Percentiles rank a stretch among this genome's conserved stretches.
These are phyloP conservation scores for Nemania sp. DNA, from an alignment of 2,329 filamentous ascomycete species.

Conservation along the genomic window DNA sequence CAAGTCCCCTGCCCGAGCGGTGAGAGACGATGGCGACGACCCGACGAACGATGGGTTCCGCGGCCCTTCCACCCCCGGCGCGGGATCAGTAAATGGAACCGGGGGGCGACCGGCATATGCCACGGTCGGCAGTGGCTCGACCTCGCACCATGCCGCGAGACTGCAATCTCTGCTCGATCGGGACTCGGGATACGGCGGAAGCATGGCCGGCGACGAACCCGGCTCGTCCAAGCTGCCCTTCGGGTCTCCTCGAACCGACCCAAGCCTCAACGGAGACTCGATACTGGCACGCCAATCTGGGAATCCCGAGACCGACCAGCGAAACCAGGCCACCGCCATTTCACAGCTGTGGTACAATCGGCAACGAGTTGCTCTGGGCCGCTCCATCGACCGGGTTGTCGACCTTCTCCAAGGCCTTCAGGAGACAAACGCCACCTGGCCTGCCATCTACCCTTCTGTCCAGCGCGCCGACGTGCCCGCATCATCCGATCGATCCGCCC, in stretches of 20 bases:
- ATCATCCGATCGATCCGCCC: conserved; percentile 59
- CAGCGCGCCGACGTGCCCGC: conserved; percentile 67
- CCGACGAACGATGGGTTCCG: conserved; percentile 39
- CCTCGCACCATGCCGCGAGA: conserved; percentile 83
- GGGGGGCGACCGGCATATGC: conserved; percentile 74
- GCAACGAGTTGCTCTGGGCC: conserved; percentile 86
- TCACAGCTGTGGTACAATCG: conserved; percentile 96
- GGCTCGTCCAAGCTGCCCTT: conserved; percentile 51
- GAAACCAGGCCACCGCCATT: conserved; percentile 81
- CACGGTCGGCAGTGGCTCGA: conserved; percentile 86
- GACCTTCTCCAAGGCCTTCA: conserved; percentile 86
- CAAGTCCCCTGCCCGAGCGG: conserved; percentile 58
- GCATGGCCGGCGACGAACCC: conserved; percentile 70
- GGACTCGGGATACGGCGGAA: conserved; percentile 91
- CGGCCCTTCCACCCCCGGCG: conserved; percentile 37
- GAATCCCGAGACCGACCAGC: conserved; percentile 71
- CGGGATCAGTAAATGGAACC: conserved; percentile 40
- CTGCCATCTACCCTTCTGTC: conserved; percentile 92
- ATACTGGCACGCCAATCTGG: conserved; percentile 57
- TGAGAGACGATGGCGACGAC: conserved; percentile 16
- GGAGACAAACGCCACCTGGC: conserved; percentile 91
- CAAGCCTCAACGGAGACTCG: conserved; percentile 60
- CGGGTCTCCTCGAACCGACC: conserved; percentile 57
- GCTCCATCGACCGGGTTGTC: conserved; percentile 87
- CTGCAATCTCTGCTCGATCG: conserved; percentile 84